Percentiles rank a stretch among this genome's conserved stretches.
Conservation (phyloP, 2,329 filamentous ascomycete species). For the Penicillium occitanis region DNA sequence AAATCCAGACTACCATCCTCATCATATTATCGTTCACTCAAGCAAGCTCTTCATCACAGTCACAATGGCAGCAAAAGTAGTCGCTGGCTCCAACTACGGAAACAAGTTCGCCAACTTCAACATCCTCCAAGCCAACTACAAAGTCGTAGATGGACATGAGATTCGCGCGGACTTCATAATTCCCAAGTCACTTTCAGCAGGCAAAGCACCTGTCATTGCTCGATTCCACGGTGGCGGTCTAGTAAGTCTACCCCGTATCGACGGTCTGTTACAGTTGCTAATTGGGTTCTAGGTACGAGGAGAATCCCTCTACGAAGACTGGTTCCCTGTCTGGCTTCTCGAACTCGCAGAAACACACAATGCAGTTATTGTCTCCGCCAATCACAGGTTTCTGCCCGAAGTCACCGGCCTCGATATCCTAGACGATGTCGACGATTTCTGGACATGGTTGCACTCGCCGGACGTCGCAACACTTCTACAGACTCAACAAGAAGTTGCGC, state of each 20-base stretch:
- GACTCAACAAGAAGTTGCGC: background rate
- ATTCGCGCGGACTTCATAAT: constrained; percentile 21
- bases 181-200: constrained; percentile 11
- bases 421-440: constrained; percentile 48
- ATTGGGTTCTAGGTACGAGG: constrained; percentile 8
- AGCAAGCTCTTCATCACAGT: background rate
- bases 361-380: constrained; percentile 47
- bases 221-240: constrained; percentile 22
- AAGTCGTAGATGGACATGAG: constrained; percentile 18
- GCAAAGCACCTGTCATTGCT: constrained; percentile 20
- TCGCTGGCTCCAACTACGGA: constrained; percentile 6
- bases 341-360: constrained; percentile 36
- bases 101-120: constrained; percentile 16
- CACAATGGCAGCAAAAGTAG: constrained; percentile 10
- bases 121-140: constrained; percentile 21
- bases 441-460: constrained; percentile 42
- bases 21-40: background rate
- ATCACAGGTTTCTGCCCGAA: constrained; percentile 53
- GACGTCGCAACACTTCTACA: constrained; percentile 23
- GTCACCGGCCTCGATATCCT: constrained; percentile 48
- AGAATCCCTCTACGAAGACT: constrained; percentile 26
- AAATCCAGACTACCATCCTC: background rate
- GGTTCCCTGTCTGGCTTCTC: constrained; percentile 34
- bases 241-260: background rate
- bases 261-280: background rate